Evolutionary conservation across 441 rosid species (phyloP).

Genomic region (Adansonia gregorii): DNA sequence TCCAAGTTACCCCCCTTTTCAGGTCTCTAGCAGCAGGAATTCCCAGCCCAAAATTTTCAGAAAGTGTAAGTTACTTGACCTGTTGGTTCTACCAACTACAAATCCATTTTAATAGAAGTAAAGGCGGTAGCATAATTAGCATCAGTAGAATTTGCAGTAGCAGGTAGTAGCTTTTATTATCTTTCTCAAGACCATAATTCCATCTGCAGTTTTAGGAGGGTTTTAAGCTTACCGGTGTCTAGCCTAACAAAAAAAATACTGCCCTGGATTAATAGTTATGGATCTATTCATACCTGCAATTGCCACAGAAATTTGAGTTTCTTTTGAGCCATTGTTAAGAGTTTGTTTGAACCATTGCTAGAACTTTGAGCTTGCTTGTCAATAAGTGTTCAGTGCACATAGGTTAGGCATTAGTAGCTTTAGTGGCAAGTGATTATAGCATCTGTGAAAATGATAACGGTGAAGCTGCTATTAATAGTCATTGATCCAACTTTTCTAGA

Average conservation of each 20-base stretch:
- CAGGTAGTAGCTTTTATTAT: background rate
- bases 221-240: background rate
- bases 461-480: background rate
- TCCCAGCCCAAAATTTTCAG: slow-evolving; percentile 98
- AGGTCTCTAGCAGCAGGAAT: slow-evolving; percentile 94
- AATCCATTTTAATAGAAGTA: slow-evolving; percentile 21
- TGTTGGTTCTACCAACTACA: slow-evolving; percentile 12
- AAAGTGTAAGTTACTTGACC: slow-evolving; percentile 75
- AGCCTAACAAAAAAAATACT: background rate
- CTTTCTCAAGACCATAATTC: background rate
- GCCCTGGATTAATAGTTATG: slow-evolving; percentile 1
- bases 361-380: background rate
- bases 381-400: background rate
- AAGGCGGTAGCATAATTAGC: background rate
- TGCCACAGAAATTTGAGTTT: background rate
- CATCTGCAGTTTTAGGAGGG: background rate
- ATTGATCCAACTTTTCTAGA: background rate
- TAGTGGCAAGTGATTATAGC: background rate
- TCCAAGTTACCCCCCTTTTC: slow-evolving; percentile 89
- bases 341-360: background rate
- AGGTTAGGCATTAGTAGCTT: background rate
- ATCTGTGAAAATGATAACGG: background rate
- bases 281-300: background rate
- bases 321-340: slow-evolving; percentile 4
- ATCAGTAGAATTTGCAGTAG: background rate